Base-by-base conservation (phyloP, 108 stramenopile species). In the Fistulifera pelliculosa region DNA sequence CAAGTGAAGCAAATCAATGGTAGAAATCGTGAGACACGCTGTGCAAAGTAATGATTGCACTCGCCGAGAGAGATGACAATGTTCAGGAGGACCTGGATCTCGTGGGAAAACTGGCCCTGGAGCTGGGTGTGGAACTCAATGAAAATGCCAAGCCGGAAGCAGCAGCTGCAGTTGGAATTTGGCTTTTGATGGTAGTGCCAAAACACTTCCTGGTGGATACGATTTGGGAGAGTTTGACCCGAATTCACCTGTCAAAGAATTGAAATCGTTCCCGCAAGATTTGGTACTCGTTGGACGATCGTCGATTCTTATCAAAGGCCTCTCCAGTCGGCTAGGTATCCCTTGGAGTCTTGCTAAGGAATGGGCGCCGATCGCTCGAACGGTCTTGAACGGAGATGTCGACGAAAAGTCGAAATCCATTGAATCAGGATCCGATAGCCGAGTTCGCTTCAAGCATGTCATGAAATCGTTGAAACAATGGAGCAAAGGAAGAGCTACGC, bases 241-340 rank as follows among this genome's bases (percentile, higher is more conserved):
- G 17, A 87, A 91, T 43, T 87, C 91, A 0, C 96, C 96, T 0
- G 81, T 95, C 44, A 92, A 85, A 61, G 87, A 89, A 52, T 66
- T 97, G 22, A 81, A 87, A 53, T 75, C 74, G 12, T 97, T 97
- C 49, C 96, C 96, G 21, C 93, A 93, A 40, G 96, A 97, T 47
- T 60, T 97, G 54, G 96, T 97, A 8, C 65, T 97, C 42, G 88
- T 95, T 25, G 96, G 94, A 1, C 70, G 96, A 26, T 79, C 87
- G 8, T 84, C 85, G 13, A 94, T 97, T 52, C 71, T 97, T 42
- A 92, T 97, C 60, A 97, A 95, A 77, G 85, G 93, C 40, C 52
- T 93, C 24, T 92, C 93, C 1, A 70, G 69, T 49, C 81, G 91
- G 40, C 56, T 96, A 12, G 75, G 69, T 5, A 80, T 96, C 23